Evolutionary conservation across 1,139 yeast genomes (phyloP).

Genomic region (Geotrichum macrosporum): DNA sequence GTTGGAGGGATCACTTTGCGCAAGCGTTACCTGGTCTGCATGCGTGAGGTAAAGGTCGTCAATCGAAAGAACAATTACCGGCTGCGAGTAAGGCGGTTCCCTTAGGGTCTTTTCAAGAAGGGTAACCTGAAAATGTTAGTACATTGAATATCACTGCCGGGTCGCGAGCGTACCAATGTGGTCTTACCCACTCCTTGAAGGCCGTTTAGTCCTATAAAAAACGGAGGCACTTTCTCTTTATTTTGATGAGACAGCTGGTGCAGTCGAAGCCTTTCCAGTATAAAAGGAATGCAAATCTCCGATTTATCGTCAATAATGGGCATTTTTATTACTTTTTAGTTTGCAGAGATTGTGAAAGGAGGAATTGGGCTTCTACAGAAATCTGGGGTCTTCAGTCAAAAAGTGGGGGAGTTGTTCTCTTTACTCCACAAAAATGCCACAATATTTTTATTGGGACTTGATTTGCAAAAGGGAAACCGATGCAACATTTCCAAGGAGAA

Average conservation of each 20-base stretch:
- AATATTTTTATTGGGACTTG: too few relatives aligned
- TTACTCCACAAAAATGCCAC: too few relatives aligned
- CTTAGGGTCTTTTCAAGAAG: slow-evolving; percentile 3
- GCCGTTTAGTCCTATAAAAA: slow-evolving; percentile 18
- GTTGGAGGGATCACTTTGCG: slow-evolving; percentile 45
- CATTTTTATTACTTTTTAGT: too few relatives aligned
- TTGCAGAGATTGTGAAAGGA: too few relatives aligned
- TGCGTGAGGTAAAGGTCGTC: slow-evolving; percentile 82
- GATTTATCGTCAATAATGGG: slow-evolving; percentile 11
- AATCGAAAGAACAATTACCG: slow-evolving; percentile 60
- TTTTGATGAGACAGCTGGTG: not conserved
- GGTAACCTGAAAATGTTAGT: not conserved
- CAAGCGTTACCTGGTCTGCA: slow-evolving; percentile 51
- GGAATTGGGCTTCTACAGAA: too few relatives aligned
- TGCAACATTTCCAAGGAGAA: too few relatives aligned
- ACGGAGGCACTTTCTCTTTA: not conserved
- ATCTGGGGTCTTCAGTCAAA: too few relatives aligned
- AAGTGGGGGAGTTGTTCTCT: too few relatives aligned
- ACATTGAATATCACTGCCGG: not conserved
- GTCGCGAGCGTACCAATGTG: slow-evolving; percentile 13
- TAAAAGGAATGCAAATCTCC: slow-evolving; percentile 5
- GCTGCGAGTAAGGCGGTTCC: slow-evolving; percentile 39
- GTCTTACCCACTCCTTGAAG: slow-evolving; percentile 21
- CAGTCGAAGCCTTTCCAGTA: not conserved
- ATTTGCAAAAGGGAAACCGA: too few relatives aligned